phyloP scores from a whole-genome alignment of 2,329 filamentous ascomycete genomes.

The Pseudonectria buxi region DNA sequence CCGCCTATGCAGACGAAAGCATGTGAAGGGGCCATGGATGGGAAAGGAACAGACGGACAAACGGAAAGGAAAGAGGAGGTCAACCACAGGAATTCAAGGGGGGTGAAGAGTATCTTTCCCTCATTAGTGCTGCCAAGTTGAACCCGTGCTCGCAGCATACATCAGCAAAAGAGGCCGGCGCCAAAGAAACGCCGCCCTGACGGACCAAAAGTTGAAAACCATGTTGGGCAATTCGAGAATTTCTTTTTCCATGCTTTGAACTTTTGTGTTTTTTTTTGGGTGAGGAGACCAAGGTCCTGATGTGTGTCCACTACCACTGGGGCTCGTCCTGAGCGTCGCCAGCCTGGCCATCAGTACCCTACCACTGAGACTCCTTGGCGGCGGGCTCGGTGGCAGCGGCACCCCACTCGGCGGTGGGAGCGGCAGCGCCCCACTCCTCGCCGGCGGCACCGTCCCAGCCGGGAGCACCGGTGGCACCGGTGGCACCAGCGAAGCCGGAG shows the following conservation, averaged over 20 bases:
- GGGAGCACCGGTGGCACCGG: constrained; percentile 42
- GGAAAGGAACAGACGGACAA: constrained; percentile 11
- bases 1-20: constrained; percentile 8
- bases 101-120: constrained; percentile 84
- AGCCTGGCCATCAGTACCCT: constrained; percentile 24
- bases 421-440: constrained; percentile 59
- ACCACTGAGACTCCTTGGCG: constrained; percentile 51
- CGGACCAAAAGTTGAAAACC: neutral
- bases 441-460: constrained; percentile 53
- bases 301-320: constrained; percentile 12
- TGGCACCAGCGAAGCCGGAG: constrained; percentile 60
- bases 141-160: constrained; percentile 31
- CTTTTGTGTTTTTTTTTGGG: constrained; percentile 5
- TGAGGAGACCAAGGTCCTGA: constrained; percentile 10
- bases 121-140: constrained; percentile 81
- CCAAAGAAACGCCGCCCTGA: constrained; percentile 18
- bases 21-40: constrained; percentile 11
- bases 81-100: constrained; percentile 30
- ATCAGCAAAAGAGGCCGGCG: constrained; percentile 22
- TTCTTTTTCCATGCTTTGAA: too few species aligned
- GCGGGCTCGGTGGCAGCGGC: constrained; percentile 50
- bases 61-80: constrained; percentile 12
- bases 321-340: constrained; percentile 1
- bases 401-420: constrained; percentile 63
- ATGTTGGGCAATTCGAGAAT: neutral